phyloP scores from a whole-genome alignment of 2,329 filamentous ascomycete species.

The Lecanicillium sp. region DNA sequence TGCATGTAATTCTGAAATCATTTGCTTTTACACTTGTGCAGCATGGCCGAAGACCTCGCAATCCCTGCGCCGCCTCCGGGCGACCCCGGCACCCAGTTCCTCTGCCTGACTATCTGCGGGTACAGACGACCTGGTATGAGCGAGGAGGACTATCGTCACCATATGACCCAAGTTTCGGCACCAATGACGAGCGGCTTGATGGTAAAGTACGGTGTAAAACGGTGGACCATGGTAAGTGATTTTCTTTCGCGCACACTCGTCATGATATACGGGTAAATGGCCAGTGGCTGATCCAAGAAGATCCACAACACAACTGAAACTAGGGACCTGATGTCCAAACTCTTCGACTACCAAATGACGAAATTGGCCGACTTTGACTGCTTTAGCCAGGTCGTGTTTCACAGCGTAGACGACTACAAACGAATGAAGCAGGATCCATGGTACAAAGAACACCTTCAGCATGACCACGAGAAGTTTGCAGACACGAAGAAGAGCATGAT shows the following conservation, averaged over 20 bases:
- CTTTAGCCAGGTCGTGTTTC: slow-evolving; percentile 40
- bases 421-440: slow-evolving; percentile 40
- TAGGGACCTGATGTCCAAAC: slow-evolving; percentile 26
- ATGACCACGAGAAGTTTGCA: slow-evolving; percentile 41
- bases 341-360: slow-evolving; percentile 36
- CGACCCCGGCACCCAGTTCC: too few relatives aligned
- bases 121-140: slow-evolving; percentile 39
- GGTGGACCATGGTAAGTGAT: slow-evolving; percentile 34
- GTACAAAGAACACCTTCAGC: slow-evolving; percentile 35
- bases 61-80: too few relatives aligned
- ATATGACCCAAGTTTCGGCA: slow-evolving; percentile 39
- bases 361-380: slow-evolving; percentile 42
- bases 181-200: slow-evolving; percentile 39
- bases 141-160: slow-evolving; percentile 33
- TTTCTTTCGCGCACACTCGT: neutral
- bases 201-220: slow-evolving; percentile 38
- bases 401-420: slow-evolving; percentile 35
- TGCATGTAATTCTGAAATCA: too few relatives aligned
- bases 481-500: slow-evolving; percentile 39
- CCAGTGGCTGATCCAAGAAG: slow-evolving; percentile 16
- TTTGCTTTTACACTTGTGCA: too few relatives aligned
- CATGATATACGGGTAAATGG: neutral
- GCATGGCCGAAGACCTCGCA: too few relatives aligned
- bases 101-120: slow-evolving; percentile 40
- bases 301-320: slow-evolving; percentile 29